Conservation (phyloP, 768 basidiomycete genomes). For the Lentinula edodes region DNA sequence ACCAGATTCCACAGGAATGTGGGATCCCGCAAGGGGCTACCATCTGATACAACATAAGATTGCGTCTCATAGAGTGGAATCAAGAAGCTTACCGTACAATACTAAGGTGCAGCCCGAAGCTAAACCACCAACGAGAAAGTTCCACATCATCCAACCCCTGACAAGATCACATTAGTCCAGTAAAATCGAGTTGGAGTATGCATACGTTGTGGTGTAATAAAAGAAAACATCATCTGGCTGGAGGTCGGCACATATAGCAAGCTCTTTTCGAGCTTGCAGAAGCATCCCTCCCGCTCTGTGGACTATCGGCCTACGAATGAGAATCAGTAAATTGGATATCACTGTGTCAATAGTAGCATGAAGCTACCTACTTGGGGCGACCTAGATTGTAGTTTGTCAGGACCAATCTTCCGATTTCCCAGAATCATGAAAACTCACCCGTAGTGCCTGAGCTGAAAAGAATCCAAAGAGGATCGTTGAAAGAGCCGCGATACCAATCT, state of each 20-base stretch:
- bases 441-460: constrained; percentile 84
- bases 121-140: constrained; percentile 68
- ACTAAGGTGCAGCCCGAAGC: constrained; percentile 66
- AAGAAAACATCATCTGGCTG: constrained; percentile 68
- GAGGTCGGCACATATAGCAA: constrained; percentile 63
- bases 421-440: constrained; percentile 28
- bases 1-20: constrained; percentile 63
- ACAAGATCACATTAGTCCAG: constrained; percentile 3
- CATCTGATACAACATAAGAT: constrained; percentile 34
- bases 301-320: constrained; percentile 57
- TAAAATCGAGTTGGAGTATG: constrained; percentile 8
- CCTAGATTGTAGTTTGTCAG: constrained; percentile 14
- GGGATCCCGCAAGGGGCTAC: constrained; percentile 68
- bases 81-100: constrained; percentile 35
- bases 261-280: constrained; percentile 66
- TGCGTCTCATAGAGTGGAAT: neutral
- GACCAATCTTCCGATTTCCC: neutral
- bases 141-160: constrained; percentile 93
- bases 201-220: constrained; percentile 78
- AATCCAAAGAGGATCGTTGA: constrained; percentile 83
- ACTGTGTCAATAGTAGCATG: constrained; percentile 1
- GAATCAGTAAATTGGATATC: constrained; percentile 7
- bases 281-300: constrained; percentile 79
- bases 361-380: constrained; percentile 47
- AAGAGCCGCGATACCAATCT: constrained; percentile 52